These are phyloP conservation scores for Candida corydali DNA, from an alignment of 805 yeast species.

Conservation along the genomic window DNA sequence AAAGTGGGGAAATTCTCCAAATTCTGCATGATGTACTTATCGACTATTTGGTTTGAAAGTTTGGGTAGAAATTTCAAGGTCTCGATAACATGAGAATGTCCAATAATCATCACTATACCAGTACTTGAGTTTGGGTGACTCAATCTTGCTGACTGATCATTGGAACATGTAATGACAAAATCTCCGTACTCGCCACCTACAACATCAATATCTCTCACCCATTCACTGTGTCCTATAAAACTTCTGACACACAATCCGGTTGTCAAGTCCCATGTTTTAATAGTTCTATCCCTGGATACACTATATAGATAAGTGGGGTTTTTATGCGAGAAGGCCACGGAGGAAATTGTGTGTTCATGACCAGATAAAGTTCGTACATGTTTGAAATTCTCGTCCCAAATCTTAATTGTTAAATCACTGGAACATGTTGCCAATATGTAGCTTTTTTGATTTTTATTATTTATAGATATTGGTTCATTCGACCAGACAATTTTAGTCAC, in stretches of 20 bases:
- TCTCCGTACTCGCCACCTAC: constrained; percentile 35
- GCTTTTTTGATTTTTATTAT: constrained; percentile 1
- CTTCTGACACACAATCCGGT: constrained; percentile 66
- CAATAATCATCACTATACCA: constrained; percentile 62
- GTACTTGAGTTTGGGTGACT: constrained; percentile 65
- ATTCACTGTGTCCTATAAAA: constrained; percentile 78
- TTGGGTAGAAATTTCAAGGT: constrained; percentile 62
- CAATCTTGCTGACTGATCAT: constrained; percentile 70
- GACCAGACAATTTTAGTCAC: constrained; percentile 60
- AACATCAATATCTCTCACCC: constrained; percentile 71
- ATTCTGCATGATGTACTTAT: constrained; percentile 35
- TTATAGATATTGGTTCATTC: constrained; percentile 19
- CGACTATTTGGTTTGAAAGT: constrained; percentile 44
- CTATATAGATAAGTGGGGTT: constrained; percentile 50
- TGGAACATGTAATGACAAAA: constrained; percentile 67
- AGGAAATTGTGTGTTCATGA: constrained; percentile 83
- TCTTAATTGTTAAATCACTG: constrained; percentile 53
- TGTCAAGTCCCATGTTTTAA: constrained; percentile 62
- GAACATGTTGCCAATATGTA: constrained; percentile 48
- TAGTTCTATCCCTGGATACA: constrained; percentile 59
- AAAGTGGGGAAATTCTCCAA: constrained; percentile 27
- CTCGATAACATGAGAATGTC: constrained; percentile 84
- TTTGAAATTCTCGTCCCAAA: constrained; percentile 62
- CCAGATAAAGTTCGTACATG: constrained; percentile 67
- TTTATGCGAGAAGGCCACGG: constrained; percentile 47